Evolutionary conservation across 257 asterid species (phyloP), one percentile per base, ranked within the genome.

Genomic region (Solanum virginianum): DNA sequence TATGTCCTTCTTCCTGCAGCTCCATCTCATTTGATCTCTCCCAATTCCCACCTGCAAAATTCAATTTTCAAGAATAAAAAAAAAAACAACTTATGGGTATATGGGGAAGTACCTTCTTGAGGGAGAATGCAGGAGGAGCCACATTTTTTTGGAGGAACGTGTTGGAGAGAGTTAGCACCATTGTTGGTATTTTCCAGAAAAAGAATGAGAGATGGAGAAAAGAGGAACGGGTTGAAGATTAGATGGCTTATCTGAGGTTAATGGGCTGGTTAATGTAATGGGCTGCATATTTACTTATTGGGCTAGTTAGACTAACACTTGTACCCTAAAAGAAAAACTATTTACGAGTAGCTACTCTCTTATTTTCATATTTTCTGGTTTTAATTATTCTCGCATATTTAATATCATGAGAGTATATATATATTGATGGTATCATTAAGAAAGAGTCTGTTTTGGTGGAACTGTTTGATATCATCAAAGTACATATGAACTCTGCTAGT

Each of bases 1-100:
- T 87, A 94, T 92, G 8, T 95, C 99, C 87, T 90, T 91, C 88
- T 95, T 95, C 94, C 99, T 89, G 94, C 98, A 95, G 69, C 92
- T 92, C 88, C 89, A 85, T 83, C 92, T 88, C 97, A 88, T 86
- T 79, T 47, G 84, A 85, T 90, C 89, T 81, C 91, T 72, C 82
- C 97, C 94, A 87, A 89, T 60, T 53, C 55, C 92, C 51, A 53
- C 86, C 98, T 93, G 93, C 4, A 15, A 83, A 53, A 2, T 79
- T 79, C 83, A 79, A 77, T 62, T 66, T 72, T 7, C 24, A 41
- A 54, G 59, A 85, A 43, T 51, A 7, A 79, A 10, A 65, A 60
- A 7, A 32, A 11, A 7, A 16, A 56, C 1, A 16, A 17, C 0
- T 16, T 39, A 18, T 36, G 77, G 26, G 51, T 16, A 56, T 16